Conservation (phyloP, 768 basidiomycete species). For the Rhizopogon roseolus region DNA sequence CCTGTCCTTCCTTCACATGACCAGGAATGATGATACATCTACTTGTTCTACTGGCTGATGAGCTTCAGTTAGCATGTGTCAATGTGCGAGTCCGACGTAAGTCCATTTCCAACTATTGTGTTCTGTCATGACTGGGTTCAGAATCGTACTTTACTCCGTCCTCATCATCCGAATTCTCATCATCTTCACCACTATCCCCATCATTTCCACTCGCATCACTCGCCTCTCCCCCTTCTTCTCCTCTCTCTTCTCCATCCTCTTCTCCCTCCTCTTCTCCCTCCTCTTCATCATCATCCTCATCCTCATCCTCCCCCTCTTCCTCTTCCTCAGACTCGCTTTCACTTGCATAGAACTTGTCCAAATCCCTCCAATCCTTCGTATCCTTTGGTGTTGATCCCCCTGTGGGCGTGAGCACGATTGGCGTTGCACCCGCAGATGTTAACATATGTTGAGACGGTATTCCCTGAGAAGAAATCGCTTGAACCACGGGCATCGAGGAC, state of each 20-base stretch:
- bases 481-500: not conserved
- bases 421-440: constrained; percentile 30
- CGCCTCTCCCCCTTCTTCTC: constrained; percentile 18
- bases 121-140: not conserved
- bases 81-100: not conserved
- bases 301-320: constrained; percentile 33
- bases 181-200: constrained; percentile 22
- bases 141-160: constrained; percentile 3
- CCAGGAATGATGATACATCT: no score
- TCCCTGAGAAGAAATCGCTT: constrained; percentile 37
- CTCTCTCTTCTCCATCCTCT: not conserved
- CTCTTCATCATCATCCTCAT: no score
- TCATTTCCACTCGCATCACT: constrained; percentile 12
- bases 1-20: no score
- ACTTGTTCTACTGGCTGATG: no score
- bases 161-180: constrained; percentile 23
- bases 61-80: not conserved
- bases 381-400: constrained; percentile 40
- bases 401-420: constrained; percentile 56
- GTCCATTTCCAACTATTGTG: not conserved
- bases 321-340: constrained; percentile 23
- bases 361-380: constrained; percentile 48
- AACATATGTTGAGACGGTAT: constrained; percentile 20
- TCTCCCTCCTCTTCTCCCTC: constrained; percentile 29
- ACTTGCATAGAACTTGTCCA: constrained; percentile 73